Conservation (phyloP, 495 filamentous ascomycete genomes). For the Neurospora sp. region DNA sequence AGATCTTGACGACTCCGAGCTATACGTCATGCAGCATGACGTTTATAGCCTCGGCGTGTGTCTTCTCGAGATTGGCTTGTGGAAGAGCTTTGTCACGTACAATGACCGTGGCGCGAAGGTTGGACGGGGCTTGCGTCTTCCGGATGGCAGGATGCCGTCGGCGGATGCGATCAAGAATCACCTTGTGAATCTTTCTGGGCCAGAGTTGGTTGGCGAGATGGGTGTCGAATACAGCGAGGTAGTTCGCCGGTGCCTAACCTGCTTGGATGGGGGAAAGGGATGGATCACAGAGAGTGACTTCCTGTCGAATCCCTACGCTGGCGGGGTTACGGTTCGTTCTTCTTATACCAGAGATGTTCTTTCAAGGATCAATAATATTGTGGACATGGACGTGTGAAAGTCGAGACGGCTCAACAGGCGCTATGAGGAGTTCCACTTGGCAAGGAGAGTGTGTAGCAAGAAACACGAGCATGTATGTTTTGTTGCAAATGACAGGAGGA, state of each 20-base stretch:
- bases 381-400: background rate
- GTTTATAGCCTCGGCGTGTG: constrained; percentile 39
- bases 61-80: constrained; percentile 52
- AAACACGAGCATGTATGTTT: background rate
- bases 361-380: background rate
- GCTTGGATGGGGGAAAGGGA: background rate
- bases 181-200: background rate
- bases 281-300: background rate
- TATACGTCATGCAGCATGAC: constrained; percentile 52
- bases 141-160: background rate
- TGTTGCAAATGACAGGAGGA: background rate
- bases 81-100: constrained; percentile 38
- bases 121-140: background rate
- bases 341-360: background rate
- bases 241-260: background rate
- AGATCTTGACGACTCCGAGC: constrained; percentile 15
- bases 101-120: background rate
- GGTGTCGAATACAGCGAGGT: background rate
- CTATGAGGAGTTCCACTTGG: background rate
- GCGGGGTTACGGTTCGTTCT: background rate
- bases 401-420: too few species aligned
- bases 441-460: background rate
- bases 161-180: background rate
- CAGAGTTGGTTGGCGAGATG: background rate
- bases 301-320: background rate